Evolutionary conservation across 2,329 filamentous ascomycete species (phyloP), one percentile per base, ranked within the genome.

Genomic region (Pseudogymnoascus sp.): DNA sequence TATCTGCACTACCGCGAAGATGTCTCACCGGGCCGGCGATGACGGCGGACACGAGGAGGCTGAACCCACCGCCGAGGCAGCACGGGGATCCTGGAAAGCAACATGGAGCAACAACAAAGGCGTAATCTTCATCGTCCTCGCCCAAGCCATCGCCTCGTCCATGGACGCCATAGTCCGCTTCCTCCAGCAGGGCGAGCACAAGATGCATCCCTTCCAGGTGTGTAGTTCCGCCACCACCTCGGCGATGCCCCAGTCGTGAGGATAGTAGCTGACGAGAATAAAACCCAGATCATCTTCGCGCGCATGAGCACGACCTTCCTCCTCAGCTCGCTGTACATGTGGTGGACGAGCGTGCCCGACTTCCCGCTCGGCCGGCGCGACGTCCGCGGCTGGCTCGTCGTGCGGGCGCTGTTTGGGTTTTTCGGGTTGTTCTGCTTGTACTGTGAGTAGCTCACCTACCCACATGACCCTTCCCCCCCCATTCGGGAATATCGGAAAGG

Each of bases 131-230:
- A 89, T 96, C 57, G 78, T 93, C 19, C 65, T 87, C 1, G 83
- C 91, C 0, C 91, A 96, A 74, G 78, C 93, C 31, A 96, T 96
- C 69, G 91, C 87, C 1, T 87, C 89, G 0, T 77, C 89, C 50
- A 96, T 96, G 91, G 96, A 96, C 74, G 84, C 95, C 5, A 87
- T 86, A 50, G 91, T 90, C 0, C 82, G 91, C 19, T 76, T 93
- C 21, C 78, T 96, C 40, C 90, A 96, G 73, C 81, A 89, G 35
- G 80, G 89, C 66, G 87, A 84, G 62, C 80, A 86, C 64, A 84
- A 84, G 2, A 88, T 96, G 79, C 87, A 96, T 78, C 90, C 92
- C 0, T 87, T 96, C 67, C 90, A 95, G 77, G 87, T 96, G 67
- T 81, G 66, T 64, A 15, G 11, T 8, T 42, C 10, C 28, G n/a